A percentile compares a stretch with the other conserved stretches of the same genome.
Conservation (phyloP, 2,329 filamentous ascomycete genomes). For the Aspergillus latus region DNA sequence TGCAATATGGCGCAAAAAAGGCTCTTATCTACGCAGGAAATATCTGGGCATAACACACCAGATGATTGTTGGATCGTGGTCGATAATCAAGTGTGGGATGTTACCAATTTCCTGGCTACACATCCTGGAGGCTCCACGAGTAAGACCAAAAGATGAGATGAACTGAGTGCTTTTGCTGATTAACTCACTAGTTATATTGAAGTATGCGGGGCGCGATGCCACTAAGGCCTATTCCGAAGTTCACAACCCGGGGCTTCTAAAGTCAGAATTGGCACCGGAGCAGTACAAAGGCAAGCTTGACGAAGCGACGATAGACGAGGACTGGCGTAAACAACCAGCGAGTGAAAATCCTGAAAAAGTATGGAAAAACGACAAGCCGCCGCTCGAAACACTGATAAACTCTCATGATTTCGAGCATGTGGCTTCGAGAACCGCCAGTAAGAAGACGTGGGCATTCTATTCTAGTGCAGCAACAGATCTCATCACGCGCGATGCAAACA, state of each 20-base stretch:
- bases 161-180: background rate
- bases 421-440: slow-evolving; percentile 55
- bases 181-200: slow-evolving; percentile 41
- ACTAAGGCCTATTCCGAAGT: slow-evolving; percentile 47
- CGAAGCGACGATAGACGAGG: slow-evolving; percentile 48
- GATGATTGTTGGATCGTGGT: slow-evolving; percentile 67
- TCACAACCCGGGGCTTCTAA: slow-evolving; percentile 50
- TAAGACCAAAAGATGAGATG: slow-evolving; percentile 27
- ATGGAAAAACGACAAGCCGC: slow-evolving; percentile 46
- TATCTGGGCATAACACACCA: slow-evolving; percentile 51
- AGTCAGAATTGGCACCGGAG: slow-evolving; percentile 42
- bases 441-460: slow-evolving; percentile 70
- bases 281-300: slow-evolving; percentile 54
- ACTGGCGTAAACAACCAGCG: slow-evolving; percentile 48
- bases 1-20: slow-evolving; percentile 30
- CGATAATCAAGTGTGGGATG: slow-evolving; percentile 65
- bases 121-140: slow-evolving; percentile 61
- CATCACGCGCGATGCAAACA: slow-evolving; percentile 59
- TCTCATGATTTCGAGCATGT: slow-evolving; percentile 61
- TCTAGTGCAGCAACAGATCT: slow-evolving; percentile 65
- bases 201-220: slow-evolving; percentile 48
- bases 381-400: slow-evolving; percentile 57
- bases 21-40: slow-evolving; percentile 44
- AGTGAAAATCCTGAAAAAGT: slow-evolving; percentile 29
- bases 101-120: slow-evolving; percentile 66